These are phyloP conservation scores for Fonsecaea monophora DNA, from an alignment of 2,329 filamentous ascomycete genomes.

Conservation along the genomic window DNA sequence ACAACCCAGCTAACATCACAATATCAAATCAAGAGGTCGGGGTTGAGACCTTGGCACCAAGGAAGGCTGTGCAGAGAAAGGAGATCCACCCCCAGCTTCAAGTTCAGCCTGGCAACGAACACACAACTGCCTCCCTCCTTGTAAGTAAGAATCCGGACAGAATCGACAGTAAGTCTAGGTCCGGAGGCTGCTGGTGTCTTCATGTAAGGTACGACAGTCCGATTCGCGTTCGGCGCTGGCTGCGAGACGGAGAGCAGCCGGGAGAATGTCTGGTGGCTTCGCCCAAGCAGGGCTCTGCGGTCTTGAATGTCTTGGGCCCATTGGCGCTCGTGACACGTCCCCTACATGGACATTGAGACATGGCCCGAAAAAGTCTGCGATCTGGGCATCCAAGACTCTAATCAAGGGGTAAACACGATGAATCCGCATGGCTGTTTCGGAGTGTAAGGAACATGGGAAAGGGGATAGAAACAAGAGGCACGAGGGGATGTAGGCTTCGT, in stretches of 20 bases:
- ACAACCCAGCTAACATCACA: background rate
- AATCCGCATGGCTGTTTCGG: conserved; percentile 2
- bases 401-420: background rate
- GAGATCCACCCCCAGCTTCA: background rate
- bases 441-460: background rate
- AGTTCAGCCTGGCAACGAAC: background rate
- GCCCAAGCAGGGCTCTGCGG: background rate
- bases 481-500: background rate
- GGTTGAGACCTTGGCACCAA: conserved; percentile 8
- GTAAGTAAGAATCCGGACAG: background rate
- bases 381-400: background rate
- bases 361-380: background rate
- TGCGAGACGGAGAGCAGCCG: conserved; percentile 2
- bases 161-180: background rate
- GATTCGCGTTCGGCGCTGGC: background rate
- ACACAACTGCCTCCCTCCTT: background rate
- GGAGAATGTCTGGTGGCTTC: background rate
- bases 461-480: background rate
- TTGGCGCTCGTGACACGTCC: background rate
- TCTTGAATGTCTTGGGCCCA: background rate
- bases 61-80: conserved; percentile 11
- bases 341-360: conserved; percentile 1
- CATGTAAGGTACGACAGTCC: conserved; percentile 5
- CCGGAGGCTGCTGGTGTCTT: background rate
- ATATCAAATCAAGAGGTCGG: conserved; percentile 6